These are phyloP conservation scores for Crithidia sp. DNA, from an alignment of 208 protist genomes.

Conservation along the genomic window DNA sequence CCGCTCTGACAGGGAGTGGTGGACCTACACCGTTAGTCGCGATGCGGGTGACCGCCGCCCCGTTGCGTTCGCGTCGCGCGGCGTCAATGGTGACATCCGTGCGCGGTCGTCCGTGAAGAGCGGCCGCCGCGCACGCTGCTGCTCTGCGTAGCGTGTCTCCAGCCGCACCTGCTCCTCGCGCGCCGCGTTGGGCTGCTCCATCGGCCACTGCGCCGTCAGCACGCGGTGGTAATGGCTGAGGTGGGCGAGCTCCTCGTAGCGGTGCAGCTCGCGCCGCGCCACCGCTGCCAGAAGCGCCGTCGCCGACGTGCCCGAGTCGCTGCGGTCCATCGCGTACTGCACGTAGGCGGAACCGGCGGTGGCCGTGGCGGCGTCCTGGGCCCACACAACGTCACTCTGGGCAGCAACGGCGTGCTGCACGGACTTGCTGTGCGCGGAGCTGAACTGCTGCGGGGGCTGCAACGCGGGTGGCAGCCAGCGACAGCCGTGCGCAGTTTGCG, in stretches of 20 bases:
- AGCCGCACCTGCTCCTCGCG: slow-evolving; percentile 33
- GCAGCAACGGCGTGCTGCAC: slow-evolving; percentile 3
- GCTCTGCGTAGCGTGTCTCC: slow-evolving; percentile 27
- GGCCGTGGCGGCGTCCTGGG: slow-evolving; percentile 11
- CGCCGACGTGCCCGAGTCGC: slow-evolving; percentile 12
- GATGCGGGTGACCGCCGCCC: background rate
- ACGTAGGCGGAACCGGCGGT: slow-evolving; percentile 16
- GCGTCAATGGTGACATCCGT: background rate
- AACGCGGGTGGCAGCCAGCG: slow-evolving; percentile 66
- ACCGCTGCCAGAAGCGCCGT: slow-evolving; percentile 33
- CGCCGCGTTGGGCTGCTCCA: slow-evolving; percentile 29
- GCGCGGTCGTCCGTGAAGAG: background rate
- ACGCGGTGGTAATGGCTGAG: slow-evolving; percentile 49
- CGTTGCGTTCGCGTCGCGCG: background rate
- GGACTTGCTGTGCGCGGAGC: slow-evolving; percentile 15
- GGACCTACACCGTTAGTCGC: background rate
- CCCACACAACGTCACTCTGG: slow-evolving; percentile 25
- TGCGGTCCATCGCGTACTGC: slow-evolving; percentile 23
- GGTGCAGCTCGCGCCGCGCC: slow-evolving; percentile 39
- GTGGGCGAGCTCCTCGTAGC: slow-evolving; percentile 47
- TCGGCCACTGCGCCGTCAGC: slow-evolving; percentile 36
- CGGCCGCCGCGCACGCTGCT: slow-evolving; percentile 18
- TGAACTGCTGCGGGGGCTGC: slow-evolving; percentile 76
- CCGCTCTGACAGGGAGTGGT: too few species aligned
- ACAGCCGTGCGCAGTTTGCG: slow-evolving; percentile 34